Percentiles rank a stretch among this genome's conserved stretches.
phyloP scores from a whole-genome alignment of 2,329 filamentous ascomycete species.

The Coniochaeta sp. region DNA sequence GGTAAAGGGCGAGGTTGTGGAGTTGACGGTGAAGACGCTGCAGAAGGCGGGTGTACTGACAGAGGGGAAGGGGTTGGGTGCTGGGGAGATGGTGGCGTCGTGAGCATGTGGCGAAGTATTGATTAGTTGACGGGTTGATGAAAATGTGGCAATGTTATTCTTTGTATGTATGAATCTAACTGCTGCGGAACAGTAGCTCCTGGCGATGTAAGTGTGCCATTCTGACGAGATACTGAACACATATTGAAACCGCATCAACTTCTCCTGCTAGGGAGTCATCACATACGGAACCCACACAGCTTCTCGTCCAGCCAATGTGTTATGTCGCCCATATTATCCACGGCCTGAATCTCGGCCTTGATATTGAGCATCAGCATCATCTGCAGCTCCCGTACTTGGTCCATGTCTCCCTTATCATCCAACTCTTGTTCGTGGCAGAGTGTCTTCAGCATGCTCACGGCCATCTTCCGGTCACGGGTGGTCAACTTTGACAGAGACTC shows the following conservation, averaged over 20 bases:
- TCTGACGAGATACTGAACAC: too few species aligned
- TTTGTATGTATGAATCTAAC: neutral
- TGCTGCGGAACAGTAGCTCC: neutral
- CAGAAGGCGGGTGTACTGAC: slow-evolving; percentile 76
- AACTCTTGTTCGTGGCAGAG: slow-evolving; percentile 16
- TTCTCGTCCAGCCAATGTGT: slow-evolving; percentile 41
- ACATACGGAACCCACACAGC: slow-evolving; percentile 26
- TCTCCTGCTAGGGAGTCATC: too few species aligned
- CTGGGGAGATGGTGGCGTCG: slow-evolving; percentile 46
- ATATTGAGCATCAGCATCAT: slow-evolving; percentile 65
- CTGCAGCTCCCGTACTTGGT: slow-evolving; percentile 54
- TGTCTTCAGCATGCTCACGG: slow-evolving; percentile 42
- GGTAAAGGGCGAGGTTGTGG: slow-evolving; percentile 62
- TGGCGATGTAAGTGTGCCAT: too few species aligned
- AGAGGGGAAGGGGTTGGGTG: slow-evolving; percentile 45
- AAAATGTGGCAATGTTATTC: neutral
- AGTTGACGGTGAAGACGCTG: slow-evolving; percentile 66
- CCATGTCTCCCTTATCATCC: slow-evolving; percentile 22
- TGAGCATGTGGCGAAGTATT: too few species aligned
- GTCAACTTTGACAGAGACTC: slow-evolving; percentile 32
- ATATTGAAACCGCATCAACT: too few species aligned
- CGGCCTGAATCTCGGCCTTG: slow-evolving; percentile 74
- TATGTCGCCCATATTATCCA: slow-evolving; percentile 50
- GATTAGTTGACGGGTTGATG: too few species aligned
- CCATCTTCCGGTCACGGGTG: slow-evolving; percentile 50